Percentiles rank a stretch among this genome's conserved stretches.
These are phyloP conservation scores for Cytidiella melzeri DNA, from an alignment of 768 basidiomycete species.

Conservation along the genomic window DNA sequence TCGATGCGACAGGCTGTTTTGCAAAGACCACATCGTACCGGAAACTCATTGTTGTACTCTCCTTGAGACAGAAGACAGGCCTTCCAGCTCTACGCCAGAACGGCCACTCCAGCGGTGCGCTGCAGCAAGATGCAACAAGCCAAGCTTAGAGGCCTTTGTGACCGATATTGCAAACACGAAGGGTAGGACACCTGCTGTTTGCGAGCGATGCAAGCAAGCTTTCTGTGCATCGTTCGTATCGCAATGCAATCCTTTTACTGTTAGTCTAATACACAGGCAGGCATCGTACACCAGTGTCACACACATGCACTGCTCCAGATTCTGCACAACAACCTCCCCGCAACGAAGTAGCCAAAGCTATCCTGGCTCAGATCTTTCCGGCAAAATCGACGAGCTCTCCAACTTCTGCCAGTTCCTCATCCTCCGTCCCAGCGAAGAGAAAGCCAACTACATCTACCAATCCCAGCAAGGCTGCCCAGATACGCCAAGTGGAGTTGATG, in stretches of 20 bases:
- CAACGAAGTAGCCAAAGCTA: constrained; percentile 43
- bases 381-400: constrained; percentile 8
- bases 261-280: constrained; percentile 32
- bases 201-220: constrained; percentile 45
- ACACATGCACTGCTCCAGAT: constrained; percentile 39
- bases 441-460: constrained; percentile 31
- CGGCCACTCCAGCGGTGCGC: constrained; percentile 45
- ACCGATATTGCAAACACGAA: constrained; percentile 23
- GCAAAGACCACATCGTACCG: constrained; percentile 54
- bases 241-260: no score
- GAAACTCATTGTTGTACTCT: constrained; percentile 54
- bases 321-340: constrained; percentile 20
- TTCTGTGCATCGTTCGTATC: no score
- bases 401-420: constrained; percentile 12
- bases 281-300: constrained; percentile 62
- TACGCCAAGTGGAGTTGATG: constrained; percentile 59
- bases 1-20: constrained; percentile 52
- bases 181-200: constrained; percentile 32
- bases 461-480: constrained; percentile 47
- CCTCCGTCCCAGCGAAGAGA: constrained; percentile 8
- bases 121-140: constrained; percentile 45
- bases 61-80: constrained; percentile 3
- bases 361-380: constrained; percentile 51
- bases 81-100: constrained; percentile 3
- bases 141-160: constrained; percentile 40